These are phyloP conservation scores for Amauroascus niger DNA, from an alignment of 2,329 filamentous ascomycete genomes.

Conservation along the genomic window DNA sequence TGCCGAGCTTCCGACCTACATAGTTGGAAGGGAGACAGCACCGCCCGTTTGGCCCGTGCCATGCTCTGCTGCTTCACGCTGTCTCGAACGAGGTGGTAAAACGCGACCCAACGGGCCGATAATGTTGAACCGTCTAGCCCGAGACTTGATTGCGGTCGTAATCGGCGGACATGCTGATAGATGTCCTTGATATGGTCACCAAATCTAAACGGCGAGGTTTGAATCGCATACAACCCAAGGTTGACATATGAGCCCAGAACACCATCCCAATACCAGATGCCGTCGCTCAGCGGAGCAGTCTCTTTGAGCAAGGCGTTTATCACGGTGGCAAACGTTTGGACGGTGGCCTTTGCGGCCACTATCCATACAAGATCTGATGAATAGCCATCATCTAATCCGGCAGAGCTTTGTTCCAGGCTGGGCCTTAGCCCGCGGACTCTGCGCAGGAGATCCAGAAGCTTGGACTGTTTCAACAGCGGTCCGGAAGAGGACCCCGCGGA, in stretches of 20 bases:
- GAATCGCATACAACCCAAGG: constrained; percentile 72
- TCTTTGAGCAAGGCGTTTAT: constrained; percentile 69
- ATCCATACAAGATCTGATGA: constrained; percentile 83
- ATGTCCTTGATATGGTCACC: constrained; percentile 64
- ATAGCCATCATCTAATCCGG: constrained; percentile 38
- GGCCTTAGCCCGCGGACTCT: constrained; percentile 41
- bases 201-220: constrained; percentile 69
- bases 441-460: constrained; percentile 53
- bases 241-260: constrained; percentile 68
- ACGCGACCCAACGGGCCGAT: constrained; percentile 46
- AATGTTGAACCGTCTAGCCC: constrained; percentile 23
- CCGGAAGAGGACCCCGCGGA: constrained; percentile 59
- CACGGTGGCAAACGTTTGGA: constrained; percentile 79
- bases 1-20: constrained; percentile 63
- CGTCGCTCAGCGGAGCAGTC: constrained; percentile 71
- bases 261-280: constrained; percentile 94
- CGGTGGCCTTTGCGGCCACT: constrained; percentile 77
- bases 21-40: constrained; percentile 69
- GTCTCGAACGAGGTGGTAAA: constrained; percentile 70
- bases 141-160: constrained; percentile 23
- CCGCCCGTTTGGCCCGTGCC: constrained; percentile 57
- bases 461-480: constrained; percentile 50
- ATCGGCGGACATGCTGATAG: constrained; percentile 46
- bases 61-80: constrained; percentile 65
- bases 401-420: constrained; percentile 13